Evolutionary conservation across 805 yeast species (phyloP), one percentile per base, ranked within the genome.

Genomic region (Yamadazyma laniorum): DNA sequence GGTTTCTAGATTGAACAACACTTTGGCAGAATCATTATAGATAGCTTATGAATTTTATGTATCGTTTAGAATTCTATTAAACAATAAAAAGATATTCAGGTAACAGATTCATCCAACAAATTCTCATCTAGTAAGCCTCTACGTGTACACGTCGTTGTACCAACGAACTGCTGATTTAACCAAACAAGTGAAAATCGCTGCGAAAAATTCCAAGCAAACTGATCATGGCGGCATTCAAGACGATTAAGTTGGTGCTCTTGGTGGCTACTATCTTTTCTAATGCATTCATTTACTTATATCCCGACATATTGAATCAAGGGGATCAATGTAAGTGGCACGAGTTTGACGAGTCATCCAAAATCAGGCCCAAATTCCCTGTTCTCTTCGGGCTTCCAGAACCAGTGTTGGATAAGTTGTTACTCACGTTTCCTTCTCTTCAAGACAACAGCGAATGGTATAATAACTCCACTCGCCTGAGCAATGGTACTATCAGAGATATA

Each of bases 1-100:
- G 77, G 80, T 93, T 61, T 74, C 85, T 64, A 88, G 79, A 72
- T 82, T 90, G 69, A 93, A 93, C 85, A 80, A 85, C 67, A 80
- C 84, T 53, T 80, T 93, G 64, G 72, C 77, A 55, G 96, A 91
- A 75, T 74, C 95, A 48, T 77, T 90, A 68, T 91, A 83, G 72
- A 55, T 31, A 25, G 18, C 18, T 35, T 17, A 35, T 35, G 38
- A 35, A 35, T 35, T 35, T 35, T 28, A 35, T 35, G 38, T 35
- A 35, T 23, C 32, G 17, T 35, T 18, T 35, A 35, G 38, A 35
- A 35, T 35, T 35, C 38, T 28, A 35, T 28, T 35, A 35, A 27
- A 15, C 21, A 34, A 34, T 16, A 21, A 18, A 25, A 12, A 34
- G 25, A 34, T 25, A 25, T 34, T 34, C 25, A 14, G 36, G 34